phyloP scores from a whole-genome alignment of 2,329 filamentous ascomycete species.

The Epichloe amarillans region DNA sequence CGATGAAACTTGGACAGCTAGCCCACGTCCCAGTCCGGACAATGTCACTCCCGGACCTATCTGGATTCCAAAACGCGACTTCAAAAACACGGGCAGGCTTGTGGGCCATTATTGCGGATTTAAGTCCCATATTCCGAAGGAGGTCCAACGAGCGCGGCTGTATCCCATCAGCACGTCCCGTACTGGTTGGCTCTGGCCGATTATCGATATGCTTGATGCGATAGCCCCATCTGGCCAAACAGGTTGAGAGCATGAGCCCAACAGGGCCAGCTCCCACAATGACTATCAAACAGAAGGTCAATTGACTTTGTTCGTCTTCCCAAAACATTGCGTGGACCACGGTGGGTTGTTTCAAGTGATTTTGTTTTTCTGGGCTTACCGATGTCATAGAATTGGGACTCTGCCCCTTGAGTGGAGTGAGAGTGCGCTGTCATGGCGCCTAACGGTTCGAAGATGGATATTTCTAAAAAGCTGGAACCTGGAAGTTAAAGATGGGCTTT shows the following conservation, averaged over 20 bases:
- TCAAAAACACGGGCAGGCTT: slow-evolving; percentile 78
- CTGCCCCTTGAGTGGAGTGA: not conserved
- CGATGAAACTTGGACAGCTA: slow-evolving; percentile 74
- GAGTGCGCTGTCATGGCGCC: not conserved
- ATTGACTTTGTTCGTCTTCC: not conserved
- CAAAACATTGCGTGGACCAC: not conserved
- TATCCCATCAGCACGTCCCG: slow-evolving; percentile 81
- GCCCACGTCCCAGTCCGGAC: slow-evolving; percentile 63
- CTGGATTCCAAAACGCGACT: slow-evolving; percentile 60
- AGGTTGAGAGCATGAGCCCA: slow-evolving; percentile 76
- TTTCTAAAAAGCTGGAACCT: not conserved
- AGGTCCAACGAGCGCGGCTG: slow-evolving; percentile 82
- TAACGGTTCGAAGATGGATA: not conserved
- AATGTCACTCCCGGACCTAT: slow-evolving; percentile 41
- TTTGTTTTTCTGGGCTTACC: slow-evolving; percentile 17
- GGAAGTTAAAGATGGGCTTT: not conserved
- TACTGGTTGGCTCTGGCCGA: slow-evolving; percentile 68
- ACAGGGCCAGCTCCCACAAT: slow-evolving; percentile 84
- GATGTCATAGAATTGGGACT: slow-evolving; percentile 27
- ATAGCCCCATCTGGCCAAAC: slow-evolving; percentile 84
- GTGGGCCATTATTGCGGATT: slow-evolving; percentile 75
- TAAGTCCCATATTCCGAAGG: slow-evolving; percentile 78
- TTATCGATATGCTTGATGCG: slow-evolving; percentile 93
- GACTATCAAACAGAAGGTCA: slow-evolving; percentile 33
- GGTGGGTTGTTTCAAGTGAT: not conserved